phyloP scores from a whole-genome alignment of 2,329 filamentous ascomycete genomes.

The Gyromitra esculenta region DNA sequence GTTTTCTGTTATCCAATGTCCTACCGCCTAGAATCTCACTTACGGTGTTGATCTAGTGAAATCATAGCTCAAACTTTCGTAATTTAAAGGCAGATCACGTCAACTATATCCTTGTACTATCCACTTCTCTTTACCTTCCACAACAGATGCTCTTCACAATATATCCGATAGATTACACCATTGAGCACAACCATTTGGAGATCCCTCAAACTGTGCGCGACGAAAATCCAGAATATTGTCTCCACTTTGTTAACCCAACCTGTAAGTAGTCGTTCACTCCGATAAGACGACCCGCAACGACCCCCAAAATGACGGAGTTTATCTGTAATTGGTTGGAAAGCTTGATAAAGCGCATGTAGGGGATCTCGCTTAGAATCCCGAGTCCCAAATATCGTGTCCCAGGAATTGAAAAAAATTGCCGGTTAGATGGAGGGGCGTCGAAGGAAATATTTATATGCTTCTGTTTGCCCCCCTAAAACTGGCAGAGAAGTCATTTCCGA shows the following conservation, averaged over 20 bases:
- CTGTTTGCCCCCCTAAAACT: neutral
- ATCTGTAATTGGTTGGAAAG: neutral
- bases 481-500: conserved; percentile 8
- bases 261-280: neutral
- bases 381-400: conserved; percentile 14
- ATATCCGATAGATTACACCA: conserved; percentile 26
- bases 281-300: conserved; percentile 17
- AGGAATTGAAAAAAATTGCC: conserved; percentile 9
- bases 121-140: neutral
- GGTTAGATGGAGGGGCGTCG: neutral
- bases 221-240: neutral
- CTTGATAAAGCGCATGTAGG: neutral
- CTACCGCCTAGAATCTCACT: neutral
- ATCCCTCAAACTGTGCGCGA: neutral
- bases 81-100: conserved; percentile 40
- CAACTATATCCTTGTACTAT: conserved; percentile 37
- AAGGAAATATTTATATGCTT: conserved; percentile 32
- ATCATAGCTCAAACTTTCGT: conserved; percentile 4
- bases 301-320: conserved; percentile 19
- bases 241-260: conserved; percentile 3
- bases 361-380: neutral
- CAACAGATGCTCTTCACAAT: conserved; percentile 22
- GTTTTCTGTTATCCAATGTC: neutral
- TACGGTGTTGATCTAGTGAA: neutral
- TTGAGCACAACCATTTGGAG: neutral